A percentile compares a stretch with the other conserved stretches of the same genome.
These are phyloP conservation scores for Aspergillus amoenus DNA, from an alignment of 2,329 filamentous ascomycete genomes.

Conservation along the genomic window DNA sequence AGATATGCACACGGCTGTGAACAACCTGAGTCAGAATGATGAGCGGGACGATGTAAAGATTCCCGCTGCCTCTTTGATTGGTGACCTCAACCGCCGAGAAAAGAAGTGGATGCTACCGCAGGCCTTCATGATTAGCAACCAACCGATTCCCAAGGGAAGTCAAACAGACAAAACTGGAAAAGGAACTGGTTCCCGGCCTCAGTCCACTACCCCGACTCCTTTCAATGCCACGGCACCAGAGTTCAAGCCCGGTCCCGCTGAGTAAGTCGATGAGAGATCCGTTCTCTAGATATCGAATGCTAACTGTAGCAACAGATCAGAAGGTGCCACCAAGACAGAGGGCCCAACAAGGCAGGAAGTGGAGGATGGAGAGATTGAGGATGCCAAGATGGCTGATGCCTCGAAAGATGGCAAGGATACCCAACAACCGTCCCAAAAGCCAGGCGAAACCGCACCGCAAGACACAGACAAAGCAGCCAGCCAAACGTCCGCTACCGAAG, in stretches of 20 bases:
- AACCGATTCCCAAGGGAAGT: constrained; percentile 16
- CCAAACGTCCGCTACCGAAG: constrained; percentile 11
- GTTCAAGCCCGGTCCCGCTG: constrained; percentile 37
- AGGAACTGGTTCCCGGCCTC: constrained; percentile 26
- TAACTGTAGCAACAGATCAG: constrained; percentile 23
- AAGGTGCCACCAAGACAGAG: constrained; percentile 26
- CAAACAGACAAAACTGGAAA: constrained; percentile 28
- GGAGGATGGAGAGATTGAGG: constrained; percentile 48
- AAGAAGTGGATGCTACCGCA: constrained; percentile 51
- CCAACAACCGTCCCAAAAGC: constrained; percentile 15
- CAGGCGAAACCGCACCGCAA: constrained; percentile 14
- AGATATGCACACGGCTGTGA: constrained; percentile 44
- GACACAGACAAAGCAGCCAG: constrained; percentile 12
- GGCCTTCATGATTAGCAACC: constrained; percentile 42
- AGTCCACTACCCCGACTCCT: constrained; percentile 32
- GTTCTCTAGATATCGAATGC: background rate
- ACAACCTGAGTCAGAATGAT: constrained; percentile 44
- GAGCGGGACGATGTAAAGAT: constrained; percentile 51
- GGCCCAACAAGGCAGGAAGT: constrained; percentile 35
- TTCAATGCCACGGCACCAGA: constrained; percentile 44
- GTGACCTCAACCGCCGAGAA: constrained; percentile 48
- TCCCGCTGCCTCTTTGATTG: constrained; percentile 50
- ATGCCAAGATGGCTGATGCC: constrained; percentile 43
- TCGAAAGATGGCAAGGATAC: constrained; percentile 10
- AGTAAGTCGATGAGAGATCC: constrained; percentile 33